Percentiles rank a stretch among this genome's conserved stretches.
Conservation (phyloP, 352 stramenopile genomes). For the Phytopythium oedochilum region DNA sequence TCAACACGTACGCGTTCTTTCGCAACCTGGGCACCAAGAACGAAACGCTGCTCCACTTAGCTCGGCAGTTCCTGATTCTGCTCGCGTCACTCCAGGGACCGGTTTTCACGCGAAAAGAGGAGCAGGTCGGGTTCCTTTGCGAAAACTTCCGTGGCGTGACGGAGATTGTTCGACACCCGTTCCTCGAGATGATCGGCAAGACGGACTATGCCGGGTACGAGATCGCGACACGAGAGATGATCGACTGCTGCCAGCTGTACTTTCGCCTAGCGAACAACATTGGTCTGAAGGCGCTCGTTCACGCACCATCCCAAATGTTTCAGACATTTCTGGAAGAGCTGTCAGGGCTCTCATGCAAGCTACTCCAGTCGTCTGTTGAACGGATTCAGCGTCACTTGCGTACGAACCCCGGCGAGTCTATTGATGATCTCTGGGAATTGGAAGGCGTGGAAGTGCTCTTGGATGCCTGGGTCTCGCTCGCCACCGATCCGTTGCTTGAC, state of each 20-base stretch:
- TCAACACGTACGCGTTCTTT: slow-evolving; percentile 84
- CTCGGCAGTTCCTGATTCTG: slow-evolving; percentile 77
- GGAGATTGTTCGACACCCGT: slow-evolving; percentile 59
- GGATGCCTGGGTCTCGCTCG: slow-evolving; percentile 75
- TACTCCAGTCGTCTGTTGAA: slow-evolving; percentile 60
- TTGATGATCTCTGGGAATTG: slow-evolving; percentile 81
- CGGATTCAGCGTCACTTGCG: slow-evolving; percentile 56
- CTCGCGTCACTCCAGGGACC: slow-evolving; percentile 67
- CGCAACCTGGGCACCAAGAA: slow-evolving; percentile 63
- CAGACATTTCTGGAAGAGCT: slow-evolving; percentile 62
- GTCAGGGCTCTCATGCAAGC: slow-evolving; percentile 58
- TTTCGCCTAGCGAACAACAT: slow-evolving; percentile 79
- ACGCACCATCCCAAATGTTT: slow-evolving; percentile 43
- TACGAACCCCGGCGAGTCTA: slow-evolving; percentile 31
- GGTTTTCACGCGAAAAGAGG: slow-evolving; percentile 57
- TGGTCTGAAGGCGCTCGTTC: slow-evolving; percentile 43
- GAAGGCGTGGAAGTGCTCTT: slow-evolving; percentile 77
- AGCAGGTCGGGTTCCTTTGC: slow-evolving; percentile 59
- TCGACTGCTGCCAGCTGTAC: slow-evolving; percentile 79
- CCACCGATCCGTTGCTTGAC: slow-evolving; percentile 54
- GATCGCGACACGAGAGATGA: slow-evolving; percentile 73
- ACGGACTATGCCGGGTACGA: slow-evolving; percentile 61
- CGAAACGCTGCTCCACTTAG: slow-evolving; percentile 67
- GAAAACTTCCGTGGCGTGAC: slow-evolving; percentile 70
- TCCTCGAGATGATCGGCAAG: slow-evolving; percentile 64